Evolutionary conservation across 192 early-diverging fungal species (phyloP).

Genomic region (Globomyces pollinis-pini): DNA sequence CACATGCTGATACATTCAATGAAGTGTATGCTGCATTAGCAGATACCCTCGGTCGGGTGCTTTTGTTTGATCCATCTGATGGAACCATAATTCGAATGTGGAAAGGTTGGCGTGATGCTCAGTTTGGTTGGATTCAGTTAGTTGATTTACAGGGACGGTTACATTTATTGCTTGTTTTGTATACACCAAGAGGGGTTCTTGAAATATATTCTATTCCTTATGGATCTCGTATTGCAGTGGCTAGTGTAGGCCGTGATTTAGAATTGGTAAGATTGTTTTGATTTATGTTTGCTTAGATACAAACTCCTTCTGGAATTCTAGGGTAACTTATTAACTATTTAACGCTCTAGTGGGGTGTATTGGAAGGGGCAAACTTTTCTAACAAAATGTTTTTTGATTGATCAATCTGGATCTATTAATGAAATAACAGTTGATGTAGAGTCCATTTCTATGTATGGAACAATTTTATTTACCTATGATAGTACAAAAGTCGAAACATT

Average conservation of each 20-base stretch:
- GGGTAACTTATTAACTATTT: no score
- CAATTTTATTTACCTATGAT: background rate
- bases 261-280: no score
- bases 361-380: background rate
- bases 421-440: background rate
- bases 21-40: slow-evolving; percentile 43
- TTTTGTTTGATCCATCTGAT: slow-evolving; percentile 54
- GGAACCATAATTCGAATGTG: slow-evolving; percentile 62
- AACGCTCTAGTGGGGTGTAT: background rate
- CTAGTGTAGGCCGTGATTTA: slow-evolving; percentile 48
- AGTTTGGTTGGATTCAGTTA: slow-evolving; percentile 62
- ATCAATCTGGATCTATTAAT: background rate
- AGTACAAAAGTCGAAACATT: background rate
- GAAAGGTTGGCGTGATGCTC: slow-evolving; percentile 65
- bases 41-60: slow-evolving; percentile 60
- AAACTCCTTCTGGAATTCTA: background rate
- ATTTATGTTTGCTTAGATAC: no score
- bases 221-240: slow-evolving; percentile 48
- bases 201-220: slow-evolving; percentile 58
- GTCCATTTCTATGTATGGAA: background rate
- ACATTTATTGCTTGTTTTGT: slow-evolving; percentile 50
- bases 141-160: slow-evolving; percentile 17
- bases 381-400: background rate
- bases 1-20: background rate
- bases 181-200: slow-evolving; percentile 52